Percentiles rank a stretch among this genome's conserved stretches.
phyloP scores from a whole-genome alignment of 495 filamentous ascomycete genomes.

The Penicillium cinerascens region DNA sequence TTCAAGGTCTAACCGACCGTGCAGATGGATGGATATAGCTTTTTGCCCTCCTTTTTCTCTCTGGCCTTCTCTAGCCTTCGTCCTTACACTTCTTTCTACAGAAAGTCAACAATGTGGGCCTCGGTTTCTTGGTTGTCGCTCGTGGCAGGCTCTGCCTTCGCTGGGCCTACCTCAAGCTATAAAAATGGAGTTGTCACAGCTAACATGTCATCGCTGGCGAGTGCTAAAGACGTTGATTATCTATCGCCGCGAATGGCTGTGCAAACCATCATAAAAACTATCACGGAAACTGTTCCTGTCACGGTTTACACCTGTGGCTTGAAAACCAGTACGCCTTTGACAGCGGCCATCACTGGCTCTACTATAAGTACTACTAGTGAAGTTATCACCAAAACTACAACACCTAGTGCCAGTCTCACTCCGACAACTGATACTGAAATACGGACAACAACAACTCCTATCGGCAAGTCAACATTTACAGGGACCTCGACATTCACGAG shows the following conservation, averaged over 20 bases:
- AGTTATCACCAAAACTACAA: too few relatives aligned
- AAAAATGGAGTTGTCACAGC: background rate
- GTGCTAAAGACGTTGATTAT: too few relatives aligned
- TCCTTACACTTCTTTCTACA: background rate
- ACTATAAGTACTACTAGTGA: too few relatives aligned
- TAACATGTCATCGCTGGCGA: too few relatives aligned
- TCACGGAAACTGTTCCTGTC: slow-evolving; percentile 2
- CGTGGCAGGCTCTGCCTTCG: background rate
- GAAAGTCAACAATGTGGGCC: slow-evolving; percentile 10
- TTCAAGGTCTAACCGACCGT: too few relatives aligned
- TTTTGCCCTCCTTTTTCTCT: background rate
- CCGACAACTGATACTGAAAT: background rate
- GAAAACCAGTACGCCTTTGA: background rate
- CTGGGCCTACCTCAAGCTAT: background rate
- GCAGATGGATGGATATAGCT: background rate
- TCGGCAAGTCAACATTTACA: slow-evolving; percentile 21
- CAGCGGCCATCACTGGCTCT: too few relatives aligned
- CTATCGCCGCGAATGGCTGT: too few relatives aligned
- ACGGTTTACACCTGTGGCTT: slow-evolving; percentile 10
- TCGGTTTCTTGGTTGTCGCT: slow-evolving; percentile 9
- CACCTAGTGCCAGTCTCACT: too few relatives aligned
- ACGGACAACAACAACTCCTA: slow-evolving; percentile 16
- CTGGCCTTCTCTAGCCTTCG: background rate
- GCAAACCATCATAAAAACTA: background rate
- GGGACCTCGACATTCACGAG: too few relatives aligned